Conservation (phyloP, 208 protist species). For the Leishmania guyanensis region DNA sequence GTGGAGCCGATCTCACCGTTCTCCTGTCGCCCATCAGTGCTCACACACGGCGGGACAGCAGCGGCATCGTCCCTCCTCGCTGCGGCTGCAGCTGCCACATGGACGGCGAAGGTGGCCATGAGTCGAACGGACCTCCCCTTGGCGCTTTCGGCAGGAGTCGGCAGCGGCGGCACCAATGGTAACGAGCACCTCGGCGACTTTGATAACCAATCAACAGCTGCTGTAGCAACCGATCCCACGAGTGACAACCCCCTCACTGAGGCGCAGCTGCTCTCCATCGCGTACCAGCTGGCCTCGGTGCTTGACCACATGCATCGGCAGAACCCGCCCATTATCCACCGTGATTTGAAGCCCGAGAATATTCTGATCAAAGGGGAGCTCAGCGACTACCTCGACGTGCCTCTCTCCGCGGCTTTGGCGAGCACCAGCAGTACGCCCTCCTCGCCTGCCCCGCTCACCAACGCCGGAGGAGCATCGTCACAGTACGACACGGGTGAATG, state of each 20-base stretch:
- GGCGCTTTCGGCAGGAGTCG: neutral
- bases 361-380: conserved; percentile 68
- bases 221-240: conserved; percentile 16
- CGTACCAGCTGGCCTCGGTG: conserved; percentile 74
- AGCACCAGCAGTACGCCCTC: neutral
- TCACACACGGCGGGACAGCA: neutral
- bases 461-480: neutral
- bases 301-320: conserved; percentile 81
- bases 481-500: neutral
- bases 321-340: conserved; percentile 97
- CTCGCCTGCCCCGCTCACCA: neutral
- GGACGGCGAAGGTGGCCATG: conserved; percentile 14
- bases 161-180: neutral
- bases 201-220: neutral
- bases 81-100: conserved; percentile 18
- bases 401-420: neutral
- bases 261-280: conserved; percentile 76
- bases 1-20: conserved; percentile 12
- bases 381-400: conserved; percentile 24
- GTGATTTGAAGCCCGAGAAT: conserved; percentile 98
- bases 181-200: neutral
- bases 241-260: conserved; percentile 62
- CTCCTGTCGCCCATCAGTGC: neutral
- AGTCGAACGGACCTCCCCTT: neutral
- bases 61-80: neutral